These are phyloP conservation scores for Curvularia hawaiiensis DNA, from an alignment of 2,329 filamentous ascomycete species.

Conservation along the genomic window DNA sequence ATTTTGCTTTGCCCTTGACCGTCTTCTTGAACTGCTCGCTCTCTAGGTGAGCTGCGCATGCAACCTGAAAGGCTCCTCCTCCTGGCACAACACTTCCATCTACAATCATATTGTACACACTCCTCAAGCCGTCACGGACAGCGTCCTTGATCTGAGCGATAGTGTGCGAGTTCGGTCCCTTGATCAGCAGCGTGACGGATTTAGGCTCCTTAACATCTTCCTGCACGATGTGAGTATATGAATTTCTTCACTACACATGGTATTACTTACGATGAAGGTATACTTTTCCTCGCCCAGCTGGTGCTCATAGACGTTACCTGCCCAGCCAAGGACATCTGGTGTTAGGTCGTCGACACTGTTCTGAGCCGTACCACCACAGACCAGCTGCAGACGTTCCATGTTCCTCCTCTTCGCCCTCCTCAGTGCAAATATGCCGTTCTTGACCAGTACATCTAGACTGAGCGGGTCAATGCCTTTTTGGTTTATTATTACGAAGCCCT, in stretches of 20 bases:
- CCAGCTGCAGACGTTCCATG: constrained; percentile 96
- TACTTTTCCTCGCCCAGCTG: constrained; percentile 98
- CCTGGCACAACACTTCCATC: constrained; percentile 94
- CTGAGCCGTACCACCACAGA: constrained; percentile 88
- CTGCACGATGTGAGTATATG: constrained; percentile 33
- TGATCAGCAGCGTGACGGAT: constrained; percentile 96
- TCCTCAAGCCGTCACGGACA: constrained; percentile 90
- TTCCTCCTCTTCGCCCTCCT: constrained; percentile 96
- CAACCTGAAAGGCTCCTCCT: constrained; percentile 93
- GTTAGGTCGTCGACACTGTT: constrained; percentile 96
- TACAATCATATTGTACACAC: constrained; percentile 99
- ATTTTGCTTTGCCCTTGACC: constrained; percentile 98
- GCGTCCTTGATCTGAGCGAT: constrained; percentile 97
- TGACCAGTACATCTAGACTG: constrained; percentile 92
- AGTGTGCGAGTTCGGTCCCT: constrained; percentile 95
- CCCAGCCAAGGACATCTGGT: constrained; percentile 91
- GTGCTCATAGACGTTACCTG: constrained; percentile 95
- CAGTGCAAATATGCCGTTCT: constrained; percentile 96
- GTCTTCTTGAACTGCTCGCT: constrained; percentile 86
- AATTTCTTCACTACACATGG: neutral
- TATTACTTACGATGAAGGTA: constrained; percentile 72
- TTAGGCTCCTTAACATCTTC: constrained; percentile 99
- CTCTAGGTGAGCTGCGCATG: constrained; percentile 84
- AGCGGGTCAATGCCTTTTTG: constrained; percentile 99
- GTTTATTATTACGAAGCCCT: constrained; percentile 97